phyloP scores from a whole-genome alignment of 345 rosid genomes.

The Ricinus communis region DNA sequence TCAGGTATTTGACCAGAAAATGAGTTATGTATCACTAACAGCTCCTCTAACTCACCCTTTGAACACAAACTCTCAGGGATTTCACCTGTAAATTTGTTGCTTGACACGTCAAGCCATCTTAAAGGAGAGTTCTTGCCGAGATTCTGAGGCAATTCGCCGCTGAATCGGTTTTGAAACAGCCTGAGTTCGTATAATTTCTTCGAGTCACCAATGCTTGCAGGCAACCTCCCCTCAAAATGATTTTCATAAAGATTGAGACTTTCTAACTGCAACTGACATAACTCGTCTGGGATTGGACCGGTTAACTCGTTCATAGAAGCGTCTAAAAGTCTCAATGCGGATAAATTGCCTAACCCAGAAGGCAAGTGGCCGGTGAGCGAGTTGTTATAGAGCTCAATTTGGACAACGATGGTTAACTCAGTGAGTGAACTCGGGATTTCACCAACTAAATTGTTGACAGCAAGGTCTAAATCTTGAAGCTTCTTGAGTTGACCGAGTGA shows the following conservation, averaged over 20 bases:
- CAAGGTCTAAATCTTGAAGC: constrained; percentile 83
- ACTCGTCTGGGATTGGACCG: constrained; percentile 74
- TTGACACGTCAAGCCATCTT: constrained; percentile 73
- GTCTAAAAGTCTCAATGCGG: constrained; percentile 66
- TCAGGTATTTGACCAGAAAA: constrained; percentile 72
- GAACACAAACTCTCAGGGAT: constrained; percentile 66
- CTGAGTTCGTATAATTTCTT: constrained; percentile 79
- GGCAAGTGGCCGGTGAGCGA: constrained; percentile 74
- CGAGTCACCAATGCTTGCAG: constrained; percentile 60
- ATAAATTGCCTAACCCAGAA: constrained; percentile 55
- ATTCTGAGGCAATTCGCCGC: constrained; percentile 63
- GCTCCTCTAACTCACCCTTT: constrained; percentile 70
- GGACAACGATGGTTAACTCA: constrained; percentile 59
- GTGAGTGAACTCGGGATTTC: constrained; percentile 69
- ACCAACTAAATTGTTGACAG: constrained; percentile 63
- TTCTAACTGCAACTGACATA: constrained; percentile 66
- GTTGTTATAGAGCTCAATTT: constrained; percentile 96
- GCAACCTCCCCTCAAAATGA: constrained; percentile 59
- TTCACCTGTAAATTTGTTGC: constrained; percentile 60
- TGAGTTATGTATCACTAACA: constrained; percentile 60
- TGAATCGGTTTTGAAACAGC: constrained; percentile 62
- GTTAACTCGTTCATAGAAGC: constrained; percentile 79
- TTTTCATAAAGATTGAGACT: constrained; percentile 91
- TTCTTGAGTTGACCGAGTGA: constrained; percentile 66
- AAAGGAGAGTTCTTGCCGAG: constrained; percentile 80